Evolutionary conservation across 805 yeast genomes (phyloP).

Genomic region (Ogataea neopini): DNA sequence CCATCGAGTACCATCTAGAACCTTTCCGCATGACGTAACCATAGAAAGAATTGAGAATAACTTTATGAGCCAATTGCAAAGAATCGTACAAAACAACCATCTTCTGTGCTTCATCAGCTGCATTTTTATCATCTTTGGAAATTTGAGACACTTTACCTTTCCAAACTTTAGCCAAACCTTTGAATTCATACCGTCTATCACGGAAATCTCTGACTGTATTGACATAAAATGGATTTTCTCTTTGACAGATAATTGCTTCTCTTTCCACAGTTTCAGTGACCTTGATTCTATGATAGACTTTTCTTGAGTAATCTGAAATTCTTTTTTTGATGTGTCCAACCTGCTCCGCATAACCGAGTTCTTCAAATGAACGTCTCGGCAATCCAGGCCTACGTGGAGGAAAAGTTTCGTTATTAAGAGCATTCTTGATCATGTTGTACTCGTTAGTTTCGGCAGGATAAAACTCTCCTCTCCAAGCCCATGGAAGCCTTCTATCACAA

Average conservation of each 20-base stretch:
- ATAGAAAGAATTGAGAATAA: slow-evolving; percentile 91
- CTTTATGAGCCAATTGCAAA: slow-evolving; percentile 94
- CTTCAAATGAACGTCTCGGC: slow-evolving; percentile 69
- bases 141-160: slow-evolving; percentile 71
- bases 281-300: slow-evolving; percentile 79
- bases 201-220: slow-evolving; percentile 92
- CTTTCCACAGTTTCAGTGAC: slow-evolving; percentile 82
- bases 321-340: slow-evolving; percentile 74
- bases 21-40: slow-evolving; percentile 99
- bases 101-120: slow-evolving; percentile 86
- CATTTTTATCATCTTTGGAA: slow-evolving; percentile 53
- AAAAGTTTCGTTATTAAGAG: slow-evolving; percentile 76
- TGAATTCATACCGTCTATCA: slow-evolving; percentile 94
- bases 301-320: slow-evolving; percentile 78
- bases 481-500: slow-evolving; percentile 87
- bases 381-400: slow-evolving; percentile 59
- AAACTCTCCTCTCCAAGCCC: slow-evolving; percentile 99
- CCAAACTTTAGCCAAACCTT: slow-evolving; percentile 92
- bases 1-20: slow-evolving; percentile 99
- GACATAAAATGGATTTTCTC: slow-evolving; percentile 96
- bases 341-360: slow-evolving; percentile 75
- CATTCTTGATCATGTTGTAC: slow-evolving; percentile 83
- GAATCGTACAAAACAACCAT: slow-evolving; percentile 95
- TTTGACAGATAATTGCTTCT: slow-evolving; percentile 93
- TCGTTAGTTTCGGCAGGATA: slow-evolving; percentile 90